Percentiles rank a stretch among this genome's conserved stretches.
phyloP scores from a whole-genome alignment of 805 yeast species.

The Lipomyces sp. region DNA sequence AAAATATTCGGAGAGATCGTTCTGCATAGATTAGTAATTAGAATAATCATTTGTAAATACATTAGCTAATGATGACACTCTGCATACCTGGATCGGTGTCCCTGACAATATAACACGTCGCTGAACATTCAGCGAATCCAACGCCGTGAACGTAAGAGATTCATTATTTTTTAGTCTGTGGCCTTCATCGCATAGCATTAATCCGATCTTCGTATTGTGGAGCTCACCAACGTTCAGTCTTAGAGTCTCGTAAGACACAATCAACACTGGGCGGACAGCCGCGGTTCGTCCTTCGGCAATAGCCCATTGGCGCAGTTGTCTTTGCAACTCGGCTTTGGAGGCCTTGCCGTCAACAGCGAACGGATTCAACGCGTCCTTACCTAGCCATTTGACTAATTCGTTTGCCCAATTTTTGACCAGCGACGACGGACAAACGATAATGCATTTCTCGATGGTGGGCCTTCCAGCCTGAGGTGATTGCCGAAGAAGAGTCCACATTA shows the following conservation, averaged over 20 bases:
- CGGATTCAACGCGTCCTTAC: slow-evolving; percentile 84
- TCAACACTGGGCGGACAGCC: slow-evolving; percentile 80
- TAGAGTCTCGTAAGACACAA: slow-evolving; percentile 90
- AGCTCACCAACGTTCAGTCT: slow-evolving; percentile 78
- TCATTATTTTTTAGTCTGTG: slow-evolving; percentile 85
- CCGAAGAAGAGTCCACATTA: slow-evolving; percentile 86
- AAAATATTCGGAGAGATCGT: slow-evolving; percentile 90
- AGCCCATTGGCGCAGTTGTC: slow-evolving; percentile 77
- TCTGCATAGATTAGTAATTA: too few relatives aligned
- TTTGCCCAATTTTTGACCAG: slow-evolving; percentile 96
- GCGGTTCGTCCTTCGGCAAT: slow-evolving; percentile 80
- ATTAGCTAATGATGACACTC: not conserved
- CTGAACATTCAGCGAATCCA: slow-evolving; percentile 77
- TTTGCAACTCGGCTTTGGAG: slow-evolving; percentile 51
- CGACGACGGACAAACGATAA: slow-evolving; percentile 93
- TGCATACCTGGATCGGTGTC: slow-evolving; percentile 84
- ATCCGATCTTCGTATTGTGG: slow-evolving; percentile 75
- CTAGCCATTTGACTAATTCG: slow-evolving; percentile 91
- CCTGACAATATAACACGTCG: slow-evolving; percentile 92
- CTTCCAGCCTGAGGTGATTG: slow-evolving; percentile 84
- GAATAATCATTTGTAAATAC: not conserved
- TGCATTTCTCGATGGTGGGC: slow-evolving; percentile 80
- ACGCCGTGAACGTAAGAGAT: slow-evolving; percentile 82
- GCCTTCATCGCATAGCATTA: slow-evolving; percentile 83
- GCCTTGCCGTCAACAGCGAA: slow-evolving; percentile 90